phyloP scores from a whole-genome alignment of 169 alveolate species.

The Plasmodium chabaudi region DNA sequence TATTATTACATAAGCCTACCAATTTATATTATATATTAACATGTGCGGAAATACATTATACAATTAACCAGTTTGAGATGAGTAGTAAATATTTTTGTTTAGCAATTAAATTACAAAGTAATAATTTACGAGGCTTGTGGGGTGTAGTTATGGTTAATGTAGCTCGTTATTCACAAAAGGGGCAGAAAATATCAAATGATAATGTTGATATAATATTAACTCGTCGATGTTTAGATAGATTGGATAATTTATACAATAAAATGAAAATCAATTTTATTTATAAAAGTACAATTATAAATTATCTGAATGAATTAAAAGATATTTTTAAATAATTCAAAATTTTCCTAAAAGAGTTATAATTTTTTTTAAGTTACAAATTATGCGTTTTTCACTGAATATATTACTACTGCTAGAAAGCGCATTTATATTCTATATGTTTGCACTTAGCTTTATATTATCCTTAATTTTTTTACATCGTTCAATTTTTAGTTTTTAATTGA shows the following conservation, averaged over 20 bases:
- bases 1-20: constrained; percentile 43
- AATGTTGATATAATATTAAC: constrained; percentile 57
- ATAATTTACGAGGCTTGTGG: constrained; percentile 76
- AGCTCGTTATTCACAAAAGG: constrained; percentile 28
- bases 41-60: constrained; percentile 77
- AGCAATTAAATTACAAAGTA: constrained; percentile 64
- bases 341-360: no score
- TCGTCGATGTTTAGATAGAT: constrained; percentile 28
- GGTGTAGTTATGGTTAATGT: constrained; percentile 54
- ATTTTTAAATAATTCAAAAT: constrained; percentile 5
- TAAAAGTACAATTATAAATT: constrained; percentile 47
- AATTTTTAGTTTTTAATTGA: not conserved
- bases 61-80: constrained; percentile 50
- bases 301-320: constrained; percentile 38
- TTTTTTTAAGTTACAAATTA: no score
- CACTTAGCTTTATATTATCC: no score
- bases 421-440: no score
- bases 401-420: no score
- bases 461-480: not conserved
- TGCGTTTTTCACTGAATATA: no score
- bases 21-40: constrained; percentile 73
- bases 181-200: constrained; percentile 27
- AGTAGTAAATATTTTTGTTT: constrained; percentile 75
- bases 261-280: constrained; percentile 17
- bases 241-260: constrained; percentile 31